Conservation (phyloP, 2,329 filamentous ascomycete species). For the Fusarium mangiferae region DNA sequence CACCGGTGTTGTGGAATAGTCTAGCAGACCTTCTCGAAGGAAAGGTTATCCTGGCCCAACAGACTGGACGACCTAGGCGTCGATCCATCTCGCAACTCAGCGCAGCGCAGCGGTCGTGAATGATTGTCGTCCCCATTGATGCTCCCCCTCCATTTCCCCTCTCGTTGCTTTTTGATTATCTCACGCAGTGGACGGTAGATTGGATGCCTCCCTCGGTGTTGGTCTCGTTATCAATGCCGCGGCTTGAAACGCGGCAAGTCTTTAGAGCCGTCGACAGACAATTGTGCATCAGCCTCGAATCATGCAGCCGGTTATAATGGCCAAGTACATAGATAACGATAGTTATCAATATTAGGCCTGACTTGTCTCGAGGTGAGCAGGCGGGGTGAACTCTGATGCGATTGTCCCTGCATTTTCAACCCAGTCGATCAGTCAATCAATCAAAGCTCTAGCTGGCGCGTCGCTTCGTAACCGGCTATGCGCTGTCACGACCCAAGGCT, state of each 20-base stretch:
- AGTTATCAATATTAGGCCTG: not conserved
- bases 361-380: conserved; percentile 7
- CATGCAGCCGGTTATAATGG: conserved; percentile 17
- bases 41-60: conserved; percentile 40
- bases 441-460: conserved; percentile 20
- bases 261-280: conserved; percentile 11
- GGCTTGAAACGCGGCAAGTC: conserved; percentile 36
- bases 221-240: conserved; percentile 16
- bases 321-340: not conserved
- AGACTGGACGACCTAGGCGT: conserved; percentile 40
- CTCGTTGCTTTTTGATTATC: conserved; percentile 30
- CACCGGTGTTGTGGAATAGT: conserved; percentile 31
- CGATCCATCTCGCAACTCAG: conserved; percentile 38
- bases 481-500: conserved; percentile 26
- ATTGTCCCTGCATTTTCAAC: conserved; percentile 27
- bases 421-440: not conserved
- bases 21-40: conserved; percentile 40
- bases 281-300: conserved; percentile 11
- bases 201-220: conserved; percentile 33
- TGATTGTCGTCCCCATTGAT: conserved; percentile 3
- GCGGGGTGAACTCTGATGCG: conserved; percentile 31
- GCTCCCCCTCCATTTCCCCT: conserved; percentile 18
- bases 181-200: conserved; percentile 12
- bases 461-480: conserved; percentile 32
- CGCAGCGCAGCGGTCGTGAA: conserved; percentile 14